Evolutionary conservation across 352 stramenopile species (phyloP).

Genomic region (Phytophthora ramorum): DNA sequence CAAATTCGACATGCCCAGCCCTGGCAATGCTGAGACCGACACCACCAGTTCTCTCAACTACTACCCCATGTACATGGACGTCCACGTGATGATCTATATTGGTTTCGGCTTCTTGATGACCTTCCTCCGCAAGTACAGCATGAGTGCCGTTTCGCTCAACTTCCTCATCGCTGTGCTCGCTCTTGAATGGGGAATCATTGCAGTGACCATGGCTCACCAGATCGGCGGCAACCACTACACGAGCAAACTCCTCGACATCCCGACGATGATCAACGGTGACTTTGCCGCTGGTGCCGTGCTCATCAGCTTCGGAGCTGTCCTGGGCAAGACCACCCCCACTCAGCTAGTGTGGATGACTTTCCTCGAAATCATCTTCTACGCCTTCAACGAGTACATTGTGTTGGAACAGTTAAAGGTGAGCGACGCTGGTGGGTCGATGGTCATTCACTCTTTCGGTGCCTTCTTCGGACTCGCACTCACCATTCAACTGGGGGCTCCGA

Average conservation of each 20-base stretch:
- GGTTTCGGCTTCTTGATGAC: slow-evolving; percentile 92
- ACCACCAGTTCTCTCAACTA: slow-evolving; percentile 12
- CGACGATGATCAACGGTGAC: slow-evolving; percentile 78
- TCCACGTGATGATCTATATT: slow-evolving; percentile 89
- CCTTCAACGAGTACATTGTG: slow-evolving; percentile 82
- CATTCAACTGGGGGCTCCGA: slow-evolving; percentile 60
- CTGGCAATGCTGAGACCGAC: slow-evolving; percentile 1
- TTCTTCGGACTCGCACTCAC: slow-evolving; percentile 84
- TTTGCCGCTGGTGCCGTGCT: slow-evolving; percentile 81
- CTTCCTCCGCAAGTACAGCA: slow-evolving; percentile 85
- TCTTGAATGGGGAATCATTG: slow-evolving; percentile 77
- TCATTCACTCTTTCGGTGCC: slow-evolving; percentile 87
- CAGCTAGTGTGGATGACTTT: slow-evolving; percentile 84
- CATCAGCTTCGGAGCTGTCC: slow-evolving; percentile 81
- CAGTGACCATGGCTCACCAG: slow-evolving; percentile 66
- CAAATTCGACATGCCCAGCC: slow-evolving; percentile 53
- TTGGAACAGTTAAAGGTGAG: slow-evolving; percentile 60
- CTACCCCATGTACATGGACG: slow-evolving; percentile 80
- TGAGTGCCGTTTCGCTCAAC: slow-evolving; percentile 80
- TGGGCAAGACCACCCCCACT: slow-evolving; percentile 79
- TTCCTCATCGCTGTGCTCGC: slow-evolving; percentile 75
- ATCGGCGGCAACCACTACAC: slow-evolving; percentile 54
- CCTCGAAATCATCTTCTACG: slow-evolving; percentile 79
- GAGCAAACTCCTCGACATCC: slow-evolving; percentile 64
- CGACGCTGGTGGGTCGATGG: slow-evolving; percentile 83